Percentiles rank a stretch among this genome's conserved stretches.
phyloP scores from a whole-genome alignment of 78 protist species.

The Dictyostelium brefeldianum region DNA sequence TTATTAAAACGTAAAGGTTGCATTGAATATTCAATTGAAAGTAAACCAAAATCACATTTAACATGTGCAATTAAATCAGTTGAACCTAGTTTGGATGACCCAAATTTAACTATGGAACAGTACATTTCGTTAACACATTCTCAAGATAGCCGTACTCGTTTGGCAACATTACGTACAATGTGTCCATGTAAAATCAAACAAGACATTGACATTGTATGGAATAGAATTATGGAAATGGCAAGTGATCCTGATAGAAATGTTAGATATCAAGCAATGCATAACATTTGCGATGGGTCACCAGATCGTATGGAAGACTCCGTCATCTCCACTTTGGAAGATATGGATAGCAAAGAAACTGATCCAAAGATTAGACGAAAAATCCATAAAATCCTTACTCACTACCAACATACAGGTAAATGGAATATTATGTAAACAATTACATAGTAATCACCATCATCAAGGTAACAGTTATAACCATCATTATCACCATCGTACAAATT shows the following conservation, averaged over 20 bases:
- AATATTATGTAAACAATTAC: slow-evolving; percentile 49
- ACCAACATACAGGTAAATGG: slow-evolving; percentile 76
- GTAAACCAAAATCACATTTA: slow-evolving; percentile 11
- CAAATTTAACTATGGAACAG: slow-evolving; percentile 67
- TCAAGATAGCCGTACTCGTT: background rate
- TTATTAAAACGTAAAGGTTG: slow-evolving; percentile 31
- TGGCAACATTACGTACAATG: slow-evolving; percentile 26
- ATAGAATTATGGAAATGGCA: slow-evolving; percentile 71
- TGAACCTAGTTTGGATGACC: slow-evolving; percentile 32
- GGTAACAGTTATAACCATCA: background rate
- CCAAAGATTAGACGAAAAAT: slow-evolving; percentile 55
- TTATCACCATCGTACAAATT: background rate
- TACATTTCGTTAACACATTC: slow-evolving; percentile 21
- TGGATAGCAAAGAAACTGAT: slow-evolving; percentile 32
- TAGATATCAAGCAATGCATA: slow-evolving; percentile 80
- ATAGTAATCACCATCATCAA: background rate
- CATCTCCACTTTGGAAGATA: slow-evolving; percentile 45
- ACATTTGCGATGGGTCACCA: slow-evolving; percentile 81
- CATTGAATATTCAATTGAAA: background rate
- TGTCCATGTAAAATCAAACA: slow-evolving; percentile 82
- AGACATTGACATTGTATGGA: slow-evolving; percentile 71
- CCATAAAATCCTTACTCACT: slow-evolving; percentile 70
- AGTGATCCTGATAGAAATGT: slow-evolving; percentile 57
- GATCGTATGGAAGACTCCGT: slow-evolving; percentile 62
- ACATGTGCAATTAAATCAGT: slow-evolving; percentile 18